Evolutionary conservation across 768 basidiomycete genomes (phyloP), one percentile per base, ranked within the genome.

Genomic region (Amanita inopinata): DNA sequence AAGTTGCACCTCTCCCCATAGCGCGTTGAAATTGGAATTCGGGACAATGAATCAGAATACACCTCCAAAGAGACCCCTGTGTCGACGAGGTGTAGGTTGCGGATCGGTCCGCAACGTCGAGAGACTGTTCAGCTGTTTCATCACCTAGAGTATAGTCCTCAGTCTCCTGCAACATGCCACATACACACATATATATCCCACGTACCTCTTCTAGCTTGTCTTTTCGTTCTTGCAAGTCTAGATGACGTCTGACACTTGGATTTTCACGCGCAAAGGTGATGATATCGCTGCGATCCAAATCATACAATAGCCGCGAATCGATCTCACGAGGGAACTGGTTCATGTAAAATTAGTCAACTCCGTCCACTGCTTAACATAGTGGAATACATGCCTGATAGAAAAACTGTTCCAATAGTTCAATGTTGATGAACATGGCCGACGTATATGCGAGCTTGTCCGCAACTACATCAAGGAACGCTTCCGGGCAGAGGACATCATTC

Each of bases 341-440:
- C 19, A 8, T 19, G 19, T 9, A n/a, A n/a, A n/a, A n/a, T 15
- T 18, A n/a, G 28, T 11, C 14, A 42, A 15, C 4, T 38, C 14
- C 28, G 10, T 46, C 23, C 36, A 45, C 37, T 34, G 37, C 32
- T 38, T 35, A 18, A n/a, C 20, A 30, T 23, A 15, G 20, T 37
- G 19, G 15, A n/a, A n/a, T n/a, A 57, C 73, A 33, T 51, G 87
- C 90, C 71, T 94, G 90, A 56, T 98, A 96, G 70, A 98, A 98
- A 72, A 98, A 99, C 52, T 97, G 93, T 54, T 96, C 93, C 1
- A 98, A 74, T 7, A 99, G 70, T 59, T 99, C 96, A 46, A 99
- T 96, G 64, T 92, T 96, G 71, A 99, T 96, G 61, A 98, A 98
- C 84, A 97, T 90, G 2, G 93, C 80, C 2, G 91, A 89, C 0